These are phyloP conservation scores for Sordariomycetes sp. DNA, from an alignment of 2,329 filamentous ascomycete genomes.

Conservation along the genomic window DNA sequence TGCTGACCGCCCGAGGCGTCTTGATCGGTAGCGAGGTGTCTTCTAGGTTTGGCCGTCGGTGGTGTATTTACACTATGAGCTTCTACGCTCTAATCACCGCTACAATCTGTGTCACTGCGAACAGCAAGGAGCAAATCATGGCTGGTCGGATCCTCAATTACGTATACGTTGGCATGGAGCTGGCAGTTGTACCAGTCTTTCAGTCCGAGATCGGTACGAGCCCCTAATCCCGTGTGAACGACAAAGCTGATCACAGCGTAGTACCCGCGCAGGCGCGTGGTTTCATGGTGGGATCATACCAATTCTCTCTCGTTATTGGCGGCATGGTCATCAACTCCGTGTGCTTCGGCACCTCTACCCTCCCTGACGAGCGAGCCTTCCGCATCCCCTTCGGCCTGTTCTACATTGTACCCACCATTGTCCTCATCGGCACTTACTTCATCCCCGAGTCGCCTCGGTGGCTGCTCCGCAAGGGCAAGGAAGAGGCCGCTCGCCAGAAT, in stretches of 20 bases:
- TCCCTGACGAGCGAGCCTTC: slow-evolving; percentile 18
- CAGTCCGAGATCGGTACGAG: slow-evolving; percentile 24
- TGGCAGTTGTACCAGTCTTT: slow-evolving; percentile 22
- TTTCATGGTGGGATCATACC: slow-evolving; percentile 19
- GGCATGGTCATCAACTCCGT: slow-evolving; percentile 11
- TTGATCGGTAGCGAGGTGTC: slow-evolving; percentile 18
- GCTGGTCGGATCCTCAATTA: slow-evolving; percentile 20
- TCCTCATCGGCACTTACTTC: slow-evolving; percentile 14
- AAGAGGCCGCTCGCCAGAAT: slow-evolving; percentile 14
- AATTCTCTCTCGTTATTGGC: slow-evolving; percentile 10
- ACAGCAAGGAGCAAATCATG: slow-evolving; percentile 18
- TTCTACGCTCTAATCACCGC: slow-evolving; percentile 20
- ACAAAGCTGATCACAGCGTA: no score
- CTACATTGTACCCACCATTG: slow-evolving; percentile 19
- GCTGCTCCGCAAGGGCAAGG: slow-evolving; percentile 15
- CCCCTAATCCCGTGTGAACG: no score
- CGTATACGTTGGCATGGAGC: slow-evolving; percentile 28
- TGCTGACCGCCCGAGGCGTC: no score
- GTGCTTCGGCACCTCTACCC: slow-evolving; percentile 17
- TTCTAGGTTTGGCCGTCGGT: slow-evolving; percentile 20
- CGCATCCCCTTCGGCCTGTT: slow-evolving; percentile 23
- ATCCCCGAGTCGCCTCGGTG: slow-evolving; percentile 18
- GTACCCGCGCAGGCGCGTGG: slow-evolving; percentile 17
- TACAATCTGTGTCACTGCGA: slow-evolving; percentile 20
- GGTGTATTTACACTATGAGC: slow-evolving; percentile 25